Evolutionary conservation across 768 basidiomycete species (phyloP), one percentile per base, ranked within the genome.

Genomic region (Tulasnella sp.): DNA sequence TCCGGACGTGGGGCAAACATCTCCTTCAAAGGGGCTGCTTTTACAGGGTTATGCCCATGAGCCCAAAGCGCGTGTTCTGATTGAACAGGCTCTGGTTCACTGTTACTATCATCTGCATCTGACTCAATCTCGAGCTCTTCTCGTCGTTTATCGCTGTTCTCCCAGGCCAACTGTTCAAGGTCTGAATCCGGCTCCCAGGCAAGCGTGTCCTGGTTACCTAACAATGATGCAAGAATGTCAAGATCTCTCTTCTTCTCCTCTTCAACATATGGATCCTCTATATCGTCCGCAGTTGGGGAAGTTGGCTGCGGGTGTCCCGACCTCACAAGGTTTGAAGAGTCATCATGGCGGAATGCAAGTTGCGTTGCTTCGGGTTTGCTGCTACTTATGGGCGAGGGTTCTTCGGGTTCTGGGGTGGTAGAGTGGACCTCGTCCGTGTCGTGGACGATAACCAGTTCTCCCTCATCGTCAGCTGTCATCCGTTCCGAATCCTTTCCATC

Each of bases 1-100:
- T 81, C 80, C 24, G 78, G 75, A n/a, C 74, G 68, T 27, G 82
- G 82, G n/a, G 81, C 81, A 71, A 83, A 83, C 80, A 83, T 80
- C 10, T 76, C 80, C 74, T 82, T 82, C 36, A 83, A 76, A 1
- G 80, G 78, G 21, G 40, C 78, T 10, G 62, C n/a, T n/a, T 80
- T 77, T 34, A 74, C 73, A 8, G 44, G 77, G 8, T 18, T 18
- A 10, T 27, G 34, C n/a, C 24, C 78, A 21, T 10, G 38, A 31
- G 68, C 31, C 52, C 14, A 62, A 42, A 19, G 19, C 24, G 74
- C 31, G 24, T 71, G 62, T n/a, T 79, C 46, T 44, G 18, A 1
- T 62, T 40, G 46, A 19, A 12, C 72, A 2, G 3, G 1, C 8
- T 39, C 27, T 40, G 36, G 10, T 39, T 73, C 36, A 4, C 14